phyloP scores from a whole-genome alignment of 2,329 filamentous ascomycete genomes.

The Clonostachys byssicola region DNA sequence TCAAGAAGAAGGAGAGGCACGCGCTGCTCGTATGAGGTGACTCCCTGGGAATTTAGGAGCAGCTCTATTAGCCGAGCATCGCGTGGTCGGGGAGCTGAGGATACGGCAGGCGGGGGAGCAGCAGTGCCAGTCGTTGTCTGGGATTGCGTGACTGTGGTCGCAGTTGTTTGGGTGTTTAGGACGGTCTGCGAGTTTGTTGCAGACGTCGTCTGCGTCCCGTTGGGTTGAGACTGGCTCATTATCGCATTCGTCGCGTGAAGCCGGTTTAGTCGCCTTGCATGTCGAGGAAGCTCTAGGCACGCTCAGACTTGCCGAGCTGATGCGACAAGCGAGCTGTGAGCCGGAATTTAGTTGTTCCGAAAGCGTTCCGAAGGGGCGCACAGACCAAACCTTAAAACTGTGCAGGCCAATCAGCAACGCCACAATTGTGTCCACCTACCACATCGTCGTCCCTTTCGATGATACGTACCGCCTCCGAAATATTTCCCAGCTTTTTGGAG shows the following conservation, averaged over 20 bases:
- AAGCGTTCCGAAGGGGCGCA: neutral
- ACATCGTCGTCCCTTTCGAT: neutral
- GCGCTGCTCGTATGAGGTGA: slow-evolving; percentile 75
- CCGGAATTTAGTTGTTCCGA: neutral
- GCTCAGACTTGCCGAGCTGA: too few relatives aligned
- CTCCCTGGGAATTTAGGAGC: slow-evolving; percentile 73
- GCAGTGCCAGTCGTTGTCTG: slow-evolving; percentile 10
- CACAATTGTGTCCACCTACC: neutral
- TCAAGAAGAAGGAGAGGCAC: slow-evolving; percentile 80
- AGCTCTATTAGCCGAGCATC: slow-evolving; percentile 78
- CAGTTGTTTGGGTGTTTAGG: slow-evolving; percentile 26
- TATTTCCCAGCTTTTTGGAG: neutral
- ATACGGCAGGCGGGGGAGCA: slow-evolving; percentile 15
- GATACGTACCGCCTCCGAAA: neutral
- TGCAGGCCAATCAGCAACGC: neutral
- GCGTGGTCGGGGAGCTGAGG: slow-evolving; percentile 58
- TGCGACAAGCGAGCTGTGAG: neutral
- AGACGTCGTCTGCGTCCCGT: slow-evolving; percentile 42
- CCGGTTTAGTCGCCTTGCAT: too few relatives aligned
- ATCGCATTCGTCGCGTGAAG: slow-evolving; percentile 8
- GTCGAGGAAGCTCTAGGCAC: too few relatives aligned
- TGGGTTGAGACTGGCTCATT: slow-evolving; percentile 43
- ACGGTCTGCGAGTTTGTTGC: slow-evolving; percentile 27
- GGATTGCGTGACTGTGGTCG: slow-evolving; percentile 15
- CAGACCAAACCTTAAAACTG: neutral